Evolutionary conservation across 176 grass and related monocot species (phyloP), one percentile per base, ranked within the genome.

Genomic region (Aegilops tauschii): DNA sequence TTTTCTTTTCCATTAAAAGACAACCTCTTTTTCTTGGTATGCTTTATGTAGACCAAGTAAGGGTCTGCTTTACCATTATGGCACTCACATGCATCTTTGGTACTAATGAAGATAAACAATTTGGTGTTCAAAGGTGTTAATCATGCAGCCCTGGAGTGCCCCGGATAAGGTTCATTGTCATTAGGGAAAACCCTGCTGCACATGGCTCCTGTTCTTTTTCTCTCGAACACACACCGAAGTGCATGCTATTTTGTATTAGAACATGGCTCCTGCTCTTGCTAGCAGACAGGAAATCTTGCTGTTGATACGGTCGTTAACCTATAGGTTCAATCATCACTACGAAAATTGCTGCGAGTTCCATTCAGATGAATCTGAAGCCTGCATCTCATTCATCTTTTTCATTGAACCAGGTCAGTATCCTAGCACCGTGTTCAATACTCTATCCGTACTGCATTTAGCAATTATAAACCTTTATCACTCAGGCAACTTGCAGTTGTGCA

Each of bases 231-330:
- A 59, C 56, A 59, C 56, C 56, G 56, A 59, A 59, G 56, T 59
- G 56, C 56, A 20, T 21, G 6, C 20, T 59, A 59, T 59, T 59
- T 59, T 59, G 18, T 59, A 59, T 59, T 59, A 59, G 56, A 59
- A 59, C 56, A 59, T 59, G 56, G 56, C 56, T 59, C 56, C 20
- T 92, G 81, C 83, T 89, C 67, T 81, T 63, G 74, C 81, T 80
- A 80, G 80, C 80, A 84, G 89, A 91, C 92, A 93, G 49, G 80
- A 91, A 81, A 93, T 93, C 92, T 80, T 88, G 83, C 66, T 88
- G 82, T 77, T 79, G 83, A 93, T 88, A 90, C 44, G 82, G 86
- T 61, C 50, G 69, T 76, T 84, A 83, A 80, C 84, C 17, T 85
- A 29, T 82, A 83, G 71, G 86, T 76, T 88, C 77, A 86, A 89